Base-by-base conservation (phyloP, 2,329 filamentous ascomycete genomes). In the Ascochyta clinopodiicola region DNA sequence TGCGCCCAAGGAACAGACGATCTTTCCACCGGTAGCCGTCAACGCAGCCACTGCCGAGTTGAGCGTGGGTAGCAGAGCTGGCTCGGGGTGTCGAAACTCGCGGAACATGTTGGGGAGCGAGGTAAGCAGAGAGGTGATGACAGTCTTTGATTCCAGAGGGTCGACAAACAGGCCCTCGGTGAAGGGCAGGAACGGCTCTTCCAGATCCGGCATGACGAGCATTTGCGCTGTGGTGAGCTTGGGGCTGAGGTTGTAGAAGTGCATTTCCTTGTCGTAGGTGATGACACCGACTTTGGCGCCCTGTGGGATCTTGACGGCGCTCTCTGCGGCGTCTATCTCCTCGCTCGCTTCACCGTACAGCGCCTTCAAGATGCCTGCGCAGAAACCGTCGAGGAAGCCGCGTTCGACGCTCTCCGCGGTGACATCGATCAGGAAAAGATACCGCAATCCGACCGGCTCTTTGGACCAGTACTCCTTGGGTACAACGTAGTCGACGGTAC, bases 401-500 rank as follows among this genome's bases (percentile, higher is more conserved):
- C 92, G 92, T 72, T 94, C 96, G 61, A 90, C 89, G 1, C 94
- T 87, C 76, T 97, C 94, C 64, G 96, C 91, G 4, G 91, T 95
- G 36, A 96, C 92, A 75, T 99, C 95, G 53, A 99, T 90, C 60
- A 97, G 76, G 75, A 99, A 99, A 10, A 99, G 80, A 85, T 89
- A 96, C 56, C 89, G 87, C 67, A 98, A 75, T 22, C 91, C 92
- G 13, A 95, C 90, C 0, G 95, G 95, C 73, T 96, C 89, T 75
- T 94, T 95, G 22, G 92, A 94, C 91, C 93, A 99, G 78, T 99
- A 99, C 78, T 99, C 95, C 79, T 97, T 98, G 15, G 95, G 95
- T 13, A 99, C 96, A 57, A 95, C 83, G 72, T 96, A 99, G 73
- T 99, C 95, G 40, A 98, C 94, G 0, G 95, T 98, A 34, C 95